A percentile compares a stretch with the other conserved stretches of the same genome.
phyloP scores from a whole-genome alignment of 257 asterid genomes.

The Jacaranda mimosifolia region DNA sequence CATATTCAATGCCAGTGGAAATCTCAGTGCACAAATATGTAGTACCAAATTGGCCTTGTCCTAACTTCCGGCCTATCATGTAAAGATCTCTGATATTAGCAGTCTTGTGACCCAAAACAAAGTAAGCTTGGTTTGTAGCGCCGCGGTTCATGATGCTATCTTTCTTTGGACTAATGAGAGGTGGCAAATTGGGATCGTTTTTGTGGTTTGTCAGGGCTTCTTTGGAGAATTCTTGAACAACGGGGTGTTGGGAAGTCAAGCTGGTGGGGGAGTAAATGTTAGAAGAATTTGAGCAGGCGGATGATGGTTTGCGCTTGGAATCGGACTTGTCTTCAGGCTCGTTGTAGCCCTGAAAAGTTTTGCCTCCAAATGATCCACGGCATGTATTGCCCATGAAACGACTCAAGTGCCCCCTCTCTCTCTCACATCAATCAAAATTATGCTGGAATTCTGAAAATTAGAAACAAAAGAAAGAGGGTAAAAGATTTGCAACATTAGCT shows the following conservation, averaged over 20 bases:
- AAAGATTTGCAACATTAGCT: constrained; percentile 30
- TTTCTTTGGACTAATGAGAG: constrained; percentile 56
- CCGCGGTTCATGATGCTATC: constrained; percentile 74
- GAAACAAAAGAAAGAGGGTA: constrained; percentile 19
- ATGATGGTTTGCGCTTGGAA: constrained; percentile 58
- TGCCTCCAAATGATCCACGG: constrained; percentile 82
- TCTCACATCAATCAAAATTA: constrained; percentile 34
- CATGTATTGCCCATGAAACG: constrained; percentile 98
- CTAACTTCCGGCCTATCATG: constrained; percentile 81
- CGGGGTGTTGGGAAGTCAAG: constrained; percentile 46
- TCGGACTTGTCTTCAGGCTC: constrained; percentile 62
- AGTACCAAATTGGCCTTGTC: constrained; percentile 95
- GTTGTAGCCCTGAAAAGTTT: constrained; percentile 63
- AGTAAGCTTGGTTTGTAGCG: constrained; percentile 65
- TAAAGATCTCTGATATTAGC: constrained; percentile 80
- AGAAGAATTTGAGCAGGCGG: constrained; percentile 51
- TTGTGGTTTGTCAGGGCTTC: constrained; percentile 44
- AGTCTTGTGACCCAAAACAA: constrained; percentile 83
- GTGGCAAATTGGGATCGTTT: constrained; percentile 40
- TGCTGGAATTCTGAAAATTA: constrained; percentile 37
- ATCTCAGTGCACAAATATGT: constrained; percentile 79
- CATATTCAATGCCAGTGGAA: constrained; percentile 72
- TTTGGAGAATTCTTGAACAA: constrained; percentile 55
- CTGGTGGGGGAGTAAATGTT: constrained; percentile 51
- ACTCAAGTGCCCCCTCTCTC: constrained; percentile 43